Evolutionary conservation across 495 filamentous ascomycete species (phyloP), one percentile per base, ranked within the genome.

Genomic region (Aspergillus sclerotiicarbonarius): DNA sequence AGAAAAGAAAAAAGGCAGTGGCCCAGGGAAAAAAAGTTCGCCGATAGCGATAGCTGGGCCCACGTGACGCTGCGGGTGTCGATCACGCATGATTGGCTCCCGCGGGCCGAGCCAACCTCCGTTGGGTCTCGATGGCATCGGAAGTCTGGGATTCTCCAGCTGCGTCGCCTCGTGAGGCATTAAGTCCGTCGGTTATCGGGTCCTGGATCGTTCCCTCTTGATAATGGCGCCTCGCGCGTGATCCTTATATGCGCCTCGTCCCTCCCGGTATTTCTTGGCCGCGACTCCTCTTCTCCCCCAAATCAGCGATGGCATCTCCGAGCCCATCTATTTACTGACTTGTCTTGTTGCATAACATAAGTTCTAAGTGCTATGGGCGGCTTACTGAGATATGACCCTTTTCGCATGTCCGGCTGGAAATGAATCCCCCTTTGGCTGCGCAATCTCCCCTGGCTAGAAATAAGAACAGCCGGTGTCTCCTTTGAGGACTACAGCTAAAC

Each of bases 401-500:
- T 55, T 32, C 52, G 49, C 32, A 56, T 48, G 46, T 54, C 29
- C 18, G 51, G 47, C 57, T 68, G 69, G 75, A 76, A 66, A 78
- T 78, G 75, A 76, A 61, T 70, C 56, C 62, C 60, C 56, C 69
- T 54, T 64, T 60, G 53, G 46, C 35, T 29, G 55, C 51, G 56
- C 59, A 65, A 62, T 58, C 61, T 58, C 65, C 59, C 57, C 53
- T 66, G 55, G 64, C 60, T 62, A 70, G 64, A 51, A 65, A 51
- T 57, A 64, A 70, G 65, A 61, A 62, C 64, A 62, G 62, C 62
- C 62, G 60, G 65, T 59, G 55, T 65, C 61, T 68, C 61, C 63
- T 47, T 59, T 49, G 43, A n/a, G 57, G 60, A 65, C 61, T 62
- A 64, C 64, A 59, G 46, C 56, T 71, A 63, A 76, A 77, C 56